These are phyloP conservation scores for Eucalyptus pauciflora DNA, from an alignment of 345 rosid species.

Conservation along the genomic window DNA sequence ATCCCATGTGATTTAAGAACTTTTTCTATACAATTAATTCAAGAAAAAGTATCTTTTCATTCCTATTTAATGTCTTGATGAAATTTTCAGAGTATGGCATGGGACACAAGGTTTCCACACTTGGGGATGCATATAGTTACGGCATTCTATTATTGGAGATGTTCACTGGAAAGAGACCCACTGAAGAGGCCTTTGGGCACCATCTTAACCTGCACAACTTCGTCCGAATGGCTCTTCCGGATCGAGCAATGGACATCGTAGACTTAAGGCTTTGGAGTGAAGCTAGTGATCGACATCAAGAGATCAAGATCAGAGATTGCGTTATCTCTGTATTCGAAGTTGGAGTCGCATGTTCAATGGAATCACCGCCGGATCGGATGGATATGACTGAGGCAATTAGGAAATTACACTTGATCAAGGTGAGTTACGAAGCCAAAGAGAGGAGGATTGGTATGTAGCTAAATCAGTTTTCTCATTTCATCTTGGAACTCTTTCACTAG, in stretches of 20 bases:
- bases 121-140: not conserved
- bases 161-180: not conserved
- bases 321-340: not conserved
- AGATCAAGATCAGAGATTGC: not conserved
- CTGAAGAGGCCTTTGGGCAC: not conserved
- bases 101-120: not conserved
- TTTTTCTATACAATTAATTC: not conserved
- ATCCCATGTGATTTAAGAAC: not conserved
- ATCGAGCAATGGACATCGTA: not conserved
- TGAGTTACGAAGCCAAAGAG: not conserved
- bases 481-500: not conserved
- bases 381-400: fast-evolving
- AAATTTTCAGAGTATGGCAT: not conserved
- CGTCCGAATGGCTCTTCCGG: not conserved
- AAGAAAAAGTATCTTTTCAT: not conserved
- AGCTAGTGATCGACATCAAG: not conserved
- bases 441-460: not conserved
- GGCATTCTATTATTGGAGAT: not conserved
- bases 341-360: not conserved
- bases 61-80: not conserved
- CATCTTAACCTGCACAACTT: not conserved
- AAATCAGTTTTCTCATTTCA: not conserved
- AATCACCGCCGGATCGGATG: not conserved
- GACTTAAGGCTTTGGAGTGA: not conserved
- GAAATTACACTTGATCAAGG: not conserved